Base-by-base conservation (phyloP, 23 red algal species). In the Gracilaria domingensis region DNA sequence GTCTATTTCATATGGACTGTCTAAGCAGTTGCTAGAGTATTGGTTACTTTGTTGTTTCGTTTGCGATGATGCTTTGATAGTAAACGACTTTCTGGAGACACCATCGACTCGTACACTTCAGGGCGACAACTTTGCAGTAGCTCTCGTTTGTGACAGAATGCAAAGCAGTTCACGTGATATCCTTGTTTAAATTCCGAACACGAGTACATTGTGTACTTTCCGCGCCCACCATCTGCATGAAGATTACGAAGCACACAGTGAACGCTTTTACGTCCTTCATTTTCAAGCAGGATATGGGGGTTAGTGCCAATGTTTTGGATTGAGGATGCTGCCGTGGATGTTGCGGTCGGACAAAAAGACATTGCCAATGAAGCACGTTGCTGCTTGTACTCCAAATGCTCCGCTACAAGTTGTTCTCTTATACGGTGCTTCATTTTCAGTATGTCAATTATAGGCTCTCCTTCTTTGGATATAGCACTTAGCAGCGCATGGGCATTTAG, bases 151-250 rank as follows among this genome's bases (percentile, higher is more conserved):
- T 80, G 75, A 32, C 12, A 80, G 40, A 80, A 50, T 12, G 45
- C 12, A 51, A 80, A 80, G 37, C 11, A 80, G 37, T 80, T 80
- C 2, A 57, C 45, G 36, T 80, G 75, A 28, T 51, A 80, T 4
- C 75, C 75, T 51, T 33, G 42, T 23, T 51, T 30, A 32, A 5
- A 51, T 80, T 47, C 45, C 7, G 4, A 5, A 80, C 75, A 80
- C 3, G 75, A 80, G 51, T 39, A 80, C 42, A 24, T 24, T 2
- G 75, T 50, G 25, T 80, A 80, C 25, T 28, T 28, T 30, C 50
- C 75, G 5, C 37, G 3, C 23, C 25, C 28, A 12, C 32, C 4
- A 23, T 4, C 8, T 30, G 45, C 2, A 24, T 4, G 14, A 59
- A 16, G 14, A 59, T 3, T 32, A 25, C 30, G 45, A 0, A 77